phyloP scores from a whole-genome alignment of 371 early-diverging fungal species.

The Phascolomyces articulosus region DNA sequence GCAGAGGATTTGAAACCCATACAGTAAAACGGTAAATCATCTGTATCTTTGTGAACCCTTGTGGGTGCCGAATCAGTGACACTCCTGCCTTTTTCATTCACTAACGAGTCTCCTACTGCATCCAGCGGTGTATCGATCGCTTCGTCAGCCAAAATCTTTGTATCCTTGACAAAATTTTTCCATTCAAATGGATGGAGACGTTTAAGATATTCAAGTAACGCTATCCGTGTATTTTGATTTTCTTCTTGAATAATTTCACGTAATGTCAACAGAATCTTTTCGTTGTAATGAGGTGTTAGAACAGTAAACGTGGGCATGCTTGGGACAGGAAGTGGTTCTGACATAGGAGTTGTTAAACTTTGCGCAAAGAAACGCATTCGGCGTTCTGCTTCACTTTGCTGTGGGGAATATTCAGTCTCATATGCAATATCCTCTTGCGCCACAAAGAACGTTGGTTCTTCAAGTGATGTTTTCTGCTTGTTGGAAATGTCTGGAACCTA shows the following conservation, averaged over 20 bases:
- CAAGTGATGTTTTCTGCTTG: constrained; percentile 65
- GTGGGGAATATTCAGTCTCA: constrained; percentile 76
- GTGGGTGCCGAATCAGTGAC: constrained; percentile 4
- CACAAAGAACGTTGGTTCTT: constrained; percentile 81
- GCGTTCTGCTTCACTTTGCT: constrained; percentile 80
- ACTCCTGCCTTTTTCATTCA: constrained; percentile 4
- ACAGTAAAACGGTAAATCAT: constrained; percentile 81
- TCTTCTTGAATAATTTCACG: constrained; percentile 85
- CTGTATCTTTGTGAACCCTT: constrained; percentile 44
- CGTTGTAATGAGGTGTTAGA: constrained; percentile 85
- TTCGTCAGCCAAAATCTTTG: constrained; percentile 79
- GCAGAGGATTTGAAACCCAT: constrained; percentile 84
- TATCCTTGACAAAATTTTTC: constrained; percentile 90
- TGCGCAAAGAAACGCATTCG: constrained; percentile 91
- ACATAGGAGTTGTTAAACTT: constrained; percentile 83
- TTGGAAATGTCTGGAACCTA: constrained; percentile 38
- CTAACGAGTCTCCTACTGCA: neutral
- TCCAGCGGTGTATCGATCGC: neutral
- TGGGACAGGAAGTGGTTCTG: constrained; percentile 81
- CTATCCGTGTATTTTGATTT: constrained; percentile 79
- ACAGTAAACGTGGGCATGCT: constrained; percentile 90
- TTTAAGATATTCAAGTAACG: constrained; percentile 84
- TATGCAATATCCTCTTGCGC: constrained; percentile 81
- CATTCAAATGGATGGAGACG: constrained; percentile 83
- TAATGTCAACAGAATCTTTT: constrained; percentile 84